Evolutionary conservation across 805 yeast species (phyloP), one percentile per base, ranked within the genome.

Genomic region (Metschnikowia aberdeeniae): DNA sequence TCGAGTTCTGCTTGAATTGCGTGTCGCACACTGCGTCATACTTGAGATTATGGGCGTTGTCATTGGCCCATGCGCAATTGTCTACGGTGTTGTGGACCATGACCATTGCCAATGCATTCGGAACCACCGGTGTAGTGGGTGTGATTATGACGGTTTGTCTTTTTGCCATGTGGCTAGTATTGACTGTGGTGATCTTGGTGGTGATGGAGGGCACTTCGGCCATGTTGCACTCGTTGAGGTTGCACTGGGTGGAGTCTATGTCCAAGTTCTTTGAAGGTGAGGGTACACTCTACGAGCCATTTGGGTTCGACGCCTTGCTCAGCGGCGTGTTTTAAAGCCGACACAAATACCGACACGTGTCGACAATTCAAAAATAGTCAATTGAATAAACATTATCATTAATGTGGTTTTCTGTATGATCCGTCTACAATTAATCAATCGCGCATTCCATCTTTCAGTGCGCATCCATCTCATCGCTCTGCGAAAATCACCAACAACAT

Each of bases 231-330:
- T 86, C 97, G n/a, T 77, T 93, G 61, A 87, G 99, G 75, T 78
- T 93, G 61, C 99, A 93, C 66, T 93, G 99, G 99, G 99, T 93
- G 51, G 99, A 93, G 72, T 84, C 97, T 24, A 93, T 93, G 99
- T 89, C 97, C 51, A 93, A 93, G 72, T 95, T 85, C 70, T 93
- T 90, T 60, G 93, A 86, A 61, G 99, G 99, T 64, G 98, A 92
- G 66, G 99, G 99, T 49, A 75, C 81, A 54, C 81, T 90, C 5
- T 93, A 87, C 62, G 82, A 78, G 53, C 98, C 99, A n/a, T 93
- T 89, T 62, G 77, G 84, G 4, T 89, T 92, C 43, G 48, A 51
- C 29, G 38, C 50, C 43, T 47, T 53, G 42, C 51, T 53, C 51
- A 29, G 36, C 27, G 55, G 49, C 10, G 46, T 50, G 10, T 53